A percentile compares a stretch with the other conserved stretches of the same genome.
Evolutionary conservation across 164 flowering plant species (phyloP).

Genomic region (Echeveria elegans): DNA sequence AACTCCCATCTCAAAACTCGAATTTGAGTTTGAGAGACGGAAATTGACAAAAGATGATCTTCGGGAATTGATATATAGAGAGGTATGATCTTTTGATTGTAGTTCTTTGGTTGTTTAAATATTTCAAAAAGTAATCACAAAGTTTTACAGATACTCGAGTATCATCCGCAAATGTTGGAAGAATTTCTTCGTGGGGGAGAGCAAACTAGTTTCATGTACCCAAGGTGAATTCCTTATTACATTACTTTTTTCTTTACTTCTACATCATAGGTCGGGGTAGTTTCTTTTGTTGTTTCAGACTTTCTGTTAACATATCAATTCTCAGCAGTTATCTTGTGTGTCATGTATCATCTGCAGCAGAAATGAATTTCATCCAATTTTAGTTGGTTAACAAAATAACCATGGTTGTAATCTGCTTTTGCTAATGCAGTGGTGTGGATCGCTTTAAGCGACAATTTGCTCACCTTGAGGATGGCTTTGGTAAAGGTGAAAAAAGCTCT

Average conservation of each 20-base stretch:
- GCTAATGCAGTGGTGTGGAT: constrained; percentile 7
- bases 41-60: constrained; percentile 82
- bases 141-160: constrained; percentile 46
- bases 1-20: constrained; percentile 77
- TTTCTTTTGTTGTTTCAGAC: neutral
- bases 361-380: neutral
- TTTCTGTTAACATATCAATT: neutral
- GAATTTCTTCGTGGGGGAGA: constrained; percentile 78
- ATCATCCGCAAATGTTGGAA: constrained; percentile 82
- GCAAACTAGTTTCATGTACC: constrained; percentile 77
- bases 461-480: constrained; percentile 6
- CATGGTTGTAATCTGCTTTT: neutral
- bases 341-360: neutral
- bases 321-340: neutral
- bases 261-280: neutral
- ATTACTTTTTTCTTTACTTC: neutral
- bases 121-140: neutral
- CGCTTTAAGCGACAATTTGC: constrained; percentile 11
- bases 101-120: neutral
- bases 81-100: constrained; percentile 14
- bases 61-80: constrained; percentile 74
- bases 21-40: constrained; percentile 90
- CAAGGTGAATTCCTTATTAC: constrained; percentile 33
- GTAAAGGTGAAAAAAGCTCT: constrained; percentile 8
- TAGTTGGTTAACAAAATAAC: neutral